phyloP scores from a whole-genome alignment of 805 yeast species.

The Lachancea kluyveri region DNA sequence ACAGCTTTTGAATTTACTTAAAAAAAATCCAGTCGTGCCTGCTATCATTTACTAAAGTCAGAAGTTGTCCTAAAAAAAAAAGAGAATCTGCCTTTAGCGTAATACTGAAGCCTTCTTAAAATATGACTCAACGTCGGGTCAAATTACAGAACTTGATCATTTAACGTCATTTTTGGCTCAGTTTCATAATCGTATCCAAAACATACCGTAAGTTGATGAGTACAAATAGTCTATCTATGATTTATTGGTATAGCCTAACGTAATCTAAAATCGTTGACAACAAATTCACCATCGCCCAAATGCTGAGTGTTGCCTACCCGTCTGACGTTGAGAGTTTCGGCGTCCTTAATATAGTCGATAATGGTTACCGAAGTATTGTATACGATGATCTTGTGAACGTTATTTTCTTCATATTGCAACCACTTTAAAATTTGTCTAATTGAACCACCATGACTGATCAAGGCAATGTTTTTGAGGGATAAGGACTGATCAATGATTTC shows the following conservation, averaged over 20 bases:
- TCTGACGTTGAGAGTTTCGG: slow-evolving; percentile 39
- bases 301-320: slow-evolving; percentile 64
- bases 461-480: slow-evolving; percentile 40
- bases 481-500: slow-evolving; percentile 35
- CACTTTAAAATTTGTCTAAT: slow-evolving; percentile 54
- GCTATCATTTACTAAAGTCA: too few species aligned
- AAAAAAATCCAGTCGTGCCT: too few species aligned
- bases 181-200: too few species aligned
- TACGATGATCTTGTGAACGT: slow-evolving; percentile 46
- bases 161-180: too few species aligned
- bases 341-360: slow-evolving; percentile 45
- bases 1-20: too few species aligned
- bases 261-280: slow-evolving; percentile 42
- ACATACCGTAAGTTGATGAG: too few species aligned
- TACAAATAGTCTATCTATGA: too few species aligned
- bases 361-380: slow-evolving; percentile 71
- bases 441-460: slow-evolving; percentile 81
- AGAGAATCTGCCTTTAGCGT: too few species aligned
- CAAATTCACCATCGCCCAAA: slow-evolving; percentile 48
- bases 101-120: too few species aligned
- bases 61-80: too few species aligned
- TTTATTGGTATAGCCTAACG: slow-evolving; percentile 32
- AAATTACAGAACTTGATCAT: too few species aligned
- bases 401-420: slow-evolving; percentile 38
- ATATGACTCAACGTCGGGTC: too few species aligned